phyloP scores from a whole-genome alignment of 75 land plant genomes.

The Picea glauca region DNA sequence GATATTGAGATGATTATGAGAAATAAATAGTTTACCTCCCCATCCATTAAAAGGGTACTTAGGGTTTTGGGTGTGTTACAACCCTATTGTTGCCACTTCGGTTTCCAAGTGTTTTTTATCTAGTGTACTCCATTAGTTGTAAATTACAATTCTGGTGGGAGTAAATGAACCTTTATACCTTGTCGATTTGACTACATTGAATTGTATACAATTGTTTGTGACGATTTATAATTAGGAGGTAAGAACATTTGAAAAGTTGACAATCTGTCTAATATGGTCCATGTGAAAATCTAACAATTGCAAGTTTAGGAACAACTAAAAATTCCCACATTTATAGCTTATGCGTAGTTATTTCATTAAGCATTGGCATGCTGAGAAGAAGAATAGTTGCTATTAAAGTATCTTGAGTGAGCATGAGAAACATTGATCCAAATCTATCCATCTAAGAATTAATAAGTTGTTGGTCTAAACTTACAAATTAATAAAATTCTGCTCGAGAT shows the following conservation, averaged over 20 bases:
- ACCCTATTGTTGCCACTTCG: too few relatives aligned
- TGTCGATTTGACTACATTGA: too few relatives aligned
- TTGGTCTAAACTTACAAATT: conserved; percentile 66
- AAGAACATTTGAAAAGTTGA: conserved; percentile 59
- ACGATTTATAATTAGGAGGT: conserved; percentile 35
- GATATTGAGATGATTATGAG: too few relatives aligned
- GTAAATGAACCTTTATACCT: too few relatives aligned
- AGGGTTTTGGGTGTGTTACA: too few relatives aligned
- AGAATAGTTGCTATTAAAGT: conserved; percentile 30
- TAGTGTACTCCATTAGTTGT: too few relatives aligned
- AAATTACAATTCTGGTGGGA: too few relatives aligned
- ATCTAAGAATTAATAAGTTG: conserved; percentile 69
- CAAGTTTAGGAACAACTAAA: conserved; percentile 35
- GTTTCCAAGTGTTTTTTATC: too few relatives aligned
- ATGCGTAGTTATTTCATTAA: conserved; percentile 47
- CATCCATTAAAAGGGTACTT: too few relatives aligned
- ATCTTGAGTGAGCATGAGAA: conserved; percentile 50
- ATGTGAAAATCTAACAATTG: conserved; percentile 42
- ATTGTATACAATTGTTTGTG: too few relatives aligned
- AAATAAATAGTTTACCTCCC: too few relatives aligned
- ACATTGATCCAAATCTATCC: conserved; percentile 32
- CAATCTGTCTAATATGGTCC: conserved; percentile 63
- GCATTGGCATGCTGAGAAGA: conserved; percentile 20
- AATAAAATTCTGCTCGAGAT: conserved; percentile 67
- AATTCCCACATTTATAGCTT: conserved; percentile 61